Conservation (phyloP, 345 rosid genomes). For the Abelmoschus esculentus region DNA sequence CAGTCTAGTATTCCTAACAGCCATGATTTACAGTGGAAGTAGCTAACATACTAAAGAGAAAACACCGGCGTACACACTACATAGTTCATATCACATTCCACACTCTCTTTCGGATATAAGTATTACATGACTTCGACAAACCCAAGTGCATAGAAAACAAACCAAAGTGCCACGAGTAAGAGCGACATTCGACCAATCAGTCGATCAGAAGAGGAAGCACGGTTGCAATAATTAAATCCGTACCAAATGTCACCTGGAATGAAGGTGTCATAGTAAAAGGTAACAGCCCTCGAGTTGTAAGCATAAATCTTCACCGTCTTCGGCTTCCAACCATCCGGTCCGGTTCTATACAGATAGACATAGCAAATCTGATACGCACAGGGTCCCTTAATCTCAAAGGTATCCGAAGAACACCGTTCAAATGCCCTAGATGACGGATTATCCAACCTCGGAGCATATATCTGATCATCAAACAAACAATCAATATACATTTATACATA, state of each 20-base stretch:
- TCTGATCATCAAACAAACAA: slow-evolving; percentile 27
- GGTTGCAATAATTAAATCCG: slow-evolving; percentile 58
- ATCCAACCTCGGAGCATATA: slow-evolving; percentile 70
- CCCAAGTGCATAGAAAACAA: slow-evolving; percentile 24
- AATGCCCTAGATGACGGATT: slow-evolving; percentile 54
- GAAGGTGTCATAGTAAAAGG: slow-evolving; percentile 45
- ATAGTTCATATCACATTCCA: not conserved
- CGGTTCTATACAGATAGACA: slow-evolving; percentile 65
- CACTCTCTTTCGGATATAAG: not conserved
- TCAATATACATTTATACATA: not conserved
- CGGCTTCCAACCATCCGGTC: slow-evolving; percentile 86
- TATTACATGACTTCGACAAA: not conserved
- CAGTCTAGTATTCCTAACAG: not conserved
- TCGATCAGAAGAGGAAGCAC: slow-evolving; percentile 33
- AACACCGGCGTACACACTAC: not conserved
- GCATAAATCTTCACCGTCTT: slow-evolving; percentile 45
- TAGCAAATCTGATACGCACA: slow-evolving; percentile 73
- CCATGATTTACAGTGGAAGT: not conserved
- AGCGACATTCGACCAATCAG: slow-evolving; percentile 7
- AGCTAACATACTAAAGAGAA: not conserved
- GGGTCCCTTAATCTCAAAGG: slow-evolving; percentile 62
- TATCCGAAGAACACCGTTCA: slow-evolving; percentile 72
- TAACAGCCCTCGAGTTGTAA: slow-evolving; percentile 31
- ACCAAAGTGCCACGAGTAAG: slow-evolving; percentile 14
- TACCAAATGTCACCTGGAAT: slow-evolving; percentile 66